phyloP scores from a whole-genome alignment of 2,329 filamentous ascomycete genomes.

The Fusarium nematophilum region DNA sequence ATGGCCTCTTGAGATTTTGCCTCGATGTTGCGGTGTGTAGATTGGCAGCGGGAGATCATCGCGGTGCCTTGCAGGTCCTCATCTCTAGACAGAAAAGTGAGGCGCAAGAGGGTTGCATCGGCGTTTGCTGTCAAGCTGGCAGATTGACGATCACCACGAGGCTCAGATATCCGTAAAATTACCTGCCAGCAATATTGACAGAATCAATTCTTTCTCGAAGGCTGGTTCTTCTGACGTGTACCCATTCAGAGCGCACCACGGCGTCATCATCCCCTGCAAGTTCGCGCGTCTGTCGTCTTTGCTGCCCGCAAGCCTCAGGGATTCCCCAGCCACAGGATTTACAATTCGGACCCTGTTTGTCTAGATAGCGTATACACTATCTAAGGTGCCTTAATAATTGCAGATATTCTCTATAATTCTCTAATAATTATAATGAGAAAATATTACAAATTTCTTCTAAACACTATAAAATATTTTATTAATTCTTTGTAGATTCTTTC shows the following conservation, averaged over 20 bases:
- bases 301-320: not conserved
- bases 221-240: slow-evolving; percentile 29
- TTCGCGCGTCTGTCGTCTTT: not conserved
- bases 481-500: too few species aligned
- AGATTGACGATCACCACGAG: not conserved
- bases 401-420: too few species aligned
- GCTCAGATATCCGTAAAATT: not conserved
- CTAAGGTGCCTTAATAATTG: too few species aligned
- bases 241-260: slow-evolving; percentile 29
- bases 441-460: too few species aligned
- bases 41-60: not conserved
- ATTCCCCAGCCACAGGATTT: slow-evolving; percentile 30
- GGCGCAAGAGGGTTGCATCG: not conserved
- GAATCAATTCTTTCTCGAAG: slow-evolving; percentile 11
- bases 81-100: not conserved
- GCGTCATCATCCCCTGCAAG: slow-evolving; percentile 23
- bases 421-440: too few species aligned
- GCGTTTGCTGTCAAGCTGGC: too few species aligned
- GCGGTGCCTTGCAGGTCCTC: not conserved
- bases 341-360: too few species aligned
- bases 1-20: not conserved
- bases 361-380: too few species aligned
- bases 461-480: too few species aligned
- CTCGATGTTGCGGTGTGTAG: not conserved
- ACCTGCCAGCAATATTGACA: slow-evolving; percentile 4